Evolutionary conservation across 352 stramenopile genomes (phyloP), one percentile per base, ranked within the genome.

Genomic region (Pythium vanterpoolii): DNA sequence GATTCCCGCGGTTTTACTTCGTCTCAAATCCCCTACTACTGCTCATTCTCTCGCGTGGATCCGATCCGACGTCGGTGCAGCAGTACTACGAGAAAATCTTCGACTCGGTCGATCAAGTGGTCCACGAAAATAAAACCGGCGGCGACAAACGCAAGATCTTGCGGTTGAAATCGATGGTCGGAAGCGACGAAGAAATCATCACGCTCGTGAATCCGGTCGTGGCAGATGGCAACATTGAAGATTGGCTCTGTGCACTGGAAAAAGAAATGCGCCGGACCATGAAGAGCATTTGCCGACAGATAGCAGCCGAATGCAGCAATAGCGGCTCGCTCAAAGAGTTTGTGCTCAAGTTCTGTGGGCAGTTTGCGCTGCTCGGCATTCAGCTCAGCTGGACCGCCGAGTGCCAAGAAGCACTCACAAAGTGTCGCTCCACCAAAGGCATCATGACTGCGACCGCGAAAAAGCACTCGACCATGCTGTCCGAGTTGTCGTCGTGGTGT

Each of bases 81-180:
- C 89, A 98, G 33, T 97, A 99, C 77, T 99, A 99, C 70, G 96
- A 99, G 62, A 99, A 98, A 68, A 93, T 99, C 10, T 99, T 99
- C 68, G 97, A 99, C 72, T 97, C 95, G n/a, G 95, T 99, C 44
- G 94, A 98, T 49, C 97, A 96, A 47, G 97, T 99, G 3, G 95
- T 97, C 50, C 96, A 99, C 65, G 96, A 99, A 73, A 98, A 98
- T 62, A 98, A 98, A 57, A 78, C 98, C 98, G 72, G 98, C 93
- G 9, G 76, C 98, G 45, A 97, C 97, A 56, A 79, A 95, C 58
- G 92, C 78, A 23, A 97, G 42, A 95, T 96, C 34, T 33, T 91
- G 38, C 62, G 86, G 60, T 69, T 96, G 48, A 94, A 94, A 62
- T 87, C 69, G 3, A 76, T 89, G 10, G 68, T 82, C 2, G 83